Evolutionary conservation across 164 flowering plant species (phyloP).

Genomic region (Sextonia rubra): DNA sequence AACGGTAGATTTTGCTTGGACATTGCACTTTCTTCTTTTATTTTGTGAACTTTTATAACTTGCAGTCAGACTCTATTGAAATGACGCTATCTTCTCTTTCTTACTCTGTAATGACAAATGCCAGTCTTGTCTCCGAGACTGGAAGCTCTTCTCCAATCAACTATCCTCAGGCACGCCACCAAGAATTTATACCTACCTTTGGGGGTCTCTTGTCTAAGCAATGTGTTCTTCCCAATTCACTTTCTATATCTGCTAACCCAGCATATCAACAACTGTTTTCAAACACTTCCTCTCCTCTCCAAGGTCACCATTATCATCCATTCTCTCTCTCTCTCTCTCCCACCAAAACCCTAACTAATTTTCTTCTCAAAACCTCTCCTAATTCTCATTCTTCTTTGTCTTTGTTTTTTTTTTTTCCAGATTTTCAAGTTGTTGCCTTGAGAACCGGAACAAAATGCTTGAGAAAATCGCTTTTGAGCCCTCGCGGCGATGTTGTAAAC

Average conservation of each 20-base stretch:
- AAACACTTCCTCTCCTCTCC: slow-evolving; percentile 69
- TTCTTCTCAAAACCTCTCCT: not conserved
- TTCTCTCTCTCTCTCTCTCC: too few relatives aligned
- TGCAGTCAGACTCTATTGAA: not conserved
- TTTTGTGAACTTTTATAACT: too few relatives aligned
- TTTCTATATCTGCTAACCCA: slow-evolving; percentile 10
- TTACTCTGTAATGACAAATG: not conserved
- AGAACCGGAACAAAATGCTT: slow-evolving; percentile 94
- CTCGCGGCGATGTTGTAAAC: slow-evolving; percentile 69
- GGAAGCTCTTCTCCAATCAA: not conserved
- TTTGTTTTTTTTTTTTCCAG: slow-evolving; percentile 30
- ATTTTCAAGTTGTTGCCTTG: slow-evolving; percentile 69
- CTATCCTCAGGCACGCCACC: slow-evolving; percentile 4
- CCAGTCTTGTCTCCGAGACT: not conserved
- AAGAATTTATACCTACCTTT: slow-evolving; percentile 13
- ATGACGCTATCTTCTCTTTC: slow-evolving; percentile 8
- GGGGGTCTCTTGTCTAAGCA: slow-evolving; percentile 10
- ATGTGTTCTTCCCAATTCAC: slow-evolving; percentile 11
- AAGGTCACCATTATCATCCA: slow-evolving; percentile 51
- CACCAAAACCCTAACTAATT: not conserved
- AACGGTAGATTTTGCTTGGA: too few relatives aligned
- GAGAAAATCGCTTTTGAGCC: slow-evolving; percentile 57
- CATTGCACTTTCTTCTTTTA: too few relatives aligned
- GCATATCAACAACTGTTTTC: slow-evolving; percentile 10
- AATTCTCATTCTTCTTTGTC: not conserved